Evolutionary conservation across 306 rosid species (phyloP).

Genomic region (Macrotyloma uniflorum): DNA sequence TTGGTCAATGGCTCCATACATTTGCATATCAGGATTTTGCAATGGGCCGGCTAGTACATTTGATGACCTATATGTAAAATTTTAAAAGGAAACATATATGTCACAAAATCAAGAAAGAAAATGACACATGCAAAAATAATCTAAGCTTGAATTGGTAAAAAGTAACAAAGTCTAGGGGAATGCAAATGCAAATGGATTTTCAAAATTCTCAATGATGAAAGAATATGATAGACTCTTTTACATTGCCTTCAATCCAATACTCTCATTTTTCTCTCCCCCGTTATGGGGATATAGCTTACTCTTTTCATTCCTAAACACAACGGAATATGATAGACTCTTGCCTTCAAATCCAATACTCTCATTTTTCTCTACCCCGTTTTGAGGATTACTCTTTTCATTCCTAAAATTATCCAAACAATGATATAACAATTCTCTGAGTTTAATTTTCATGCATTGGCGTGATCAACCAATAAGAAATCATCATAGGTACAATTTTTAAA

Average conservation of each 20-base stretch:
- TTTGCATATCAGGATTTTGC: constrained; percentile 57
- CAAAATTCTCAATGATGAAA: background rate
- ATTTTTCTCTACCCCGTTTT: background rate
- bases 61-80: constrained; percentile 61
- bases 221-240: background rate
- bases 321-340: background rate
- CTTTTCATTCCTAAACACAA: background rate
- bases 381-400: background rate
- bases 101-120: background rate
- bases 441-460: background rate
- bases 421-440: background rate
- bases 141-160: background rate
- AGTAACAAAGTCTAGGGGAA: background rate
- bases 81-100: constrained; percentile 15
- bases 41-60: constrained; percentile 61
- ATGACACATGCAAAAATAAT: background rate
- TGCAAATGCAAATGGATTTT: background rate
- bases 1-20: constrained; percentile 51
- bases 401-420: too few species aligned
- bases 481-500: background rate
- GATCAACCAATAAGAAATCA: background rate
- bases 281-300: background rate
- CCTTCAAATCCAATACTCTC: constrained; percentile 9
- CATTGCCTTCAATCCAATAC: constrained; percentile 4
- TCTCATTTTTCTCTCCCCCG: background rate